These are phyloP conservation scores for Colletotrichum musicola DNA, from an alignment of 2,329 filamentous ascomycete genomes.

Conservation along the genomic window DNA sequence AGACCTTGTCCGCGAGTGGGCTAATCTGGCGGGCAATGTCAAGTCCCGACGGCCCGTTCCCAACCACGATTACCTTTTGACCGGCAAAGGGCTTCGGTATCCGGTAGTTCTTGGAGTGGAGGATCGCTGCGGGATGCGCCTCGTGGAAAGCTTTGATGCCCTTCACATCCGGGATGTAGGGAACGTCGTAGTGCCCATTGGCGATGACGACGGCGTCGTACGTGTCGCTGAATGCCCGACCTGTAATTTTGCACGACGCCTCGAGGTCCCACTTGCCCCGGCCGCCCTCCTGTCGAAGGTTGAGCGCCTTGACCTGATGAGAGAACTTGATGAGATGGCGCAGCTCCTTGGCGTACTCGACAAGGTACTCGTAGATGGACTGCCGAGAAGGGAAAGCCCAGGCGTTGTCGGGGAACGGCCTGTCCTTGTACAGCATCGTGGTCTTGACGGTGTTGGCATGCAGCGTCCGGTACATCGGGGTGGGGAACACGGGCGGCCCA, in stretches of 20 bases:
- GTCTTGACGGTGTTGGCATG: conserved; percentile 89
- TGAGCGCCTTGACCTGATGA: conserved; percentile 75
- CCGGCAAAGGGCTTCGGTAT: conserved; percentile 70
- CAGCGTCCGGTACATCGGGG: conserved; percentile 84
- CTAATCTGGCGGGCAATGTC: conserved; percentile 87
- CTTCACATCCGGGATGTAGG: conserved; percentile 73
- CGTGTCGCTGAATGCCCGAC: conserved; percentile 52
- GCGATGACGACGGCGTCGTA: conserved; percentile 84
- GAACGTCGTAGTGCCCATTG: conserved; percentile 80
- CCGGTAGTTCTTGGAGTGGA: conserved; percentile 86
- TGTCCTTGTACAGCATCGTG: conserved; percentile 84
- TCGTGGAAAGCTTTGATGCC: conserved; percentile 71
- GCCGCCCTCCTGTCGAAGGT: conserved; percentile 44
- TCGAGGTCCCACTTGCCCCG: conserved; percentile 72
- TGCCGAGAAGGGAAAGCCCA: conserved; percentile 82
- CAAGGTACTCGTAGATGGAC: conserved; percentile 79
- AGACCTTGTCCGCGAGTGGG: conserved; percentile 66
- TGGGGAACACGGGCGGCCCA: conserved; percentile 74
- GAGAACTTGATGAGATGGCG: conserved; percentile 76
- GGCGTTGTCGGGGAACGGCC: conserved; percentile 71
- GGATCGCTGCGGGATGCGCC: conserved; percentile 70
- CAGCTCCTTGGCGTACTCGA: conserved; percentile 77
- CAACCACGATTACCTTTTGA: conserved; percentile 86
- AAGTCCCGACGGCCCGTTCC: conserved; percentile 85
- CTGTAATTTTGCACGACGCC: conserved; percentile 63